Evolutionary conservation across 768 basidiomycete genomes (phyloP).

Genomic region (Thelephora ganbajun): DNA sequence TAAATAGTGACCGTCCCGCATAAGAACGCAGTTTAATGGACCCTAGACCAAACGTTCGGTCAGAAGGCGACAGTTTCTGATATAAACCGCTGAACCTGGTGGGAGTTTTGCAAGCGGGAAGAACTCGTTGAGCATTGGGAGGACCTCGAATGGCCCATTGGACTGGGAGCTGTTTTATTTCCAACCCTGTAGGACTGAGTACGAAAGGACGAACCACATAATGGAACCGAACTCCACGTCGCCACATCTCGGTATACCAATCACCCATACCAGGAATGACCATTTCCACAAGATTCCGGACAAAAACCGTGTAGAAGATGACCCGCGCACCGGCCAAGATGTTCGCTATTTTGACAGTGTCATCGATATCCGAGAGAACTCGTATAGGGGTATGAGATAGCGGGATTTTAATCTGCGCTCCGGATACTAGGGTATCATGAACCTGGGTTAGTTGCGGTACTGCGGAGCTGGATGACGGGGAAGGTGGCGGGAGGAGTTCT

Average conservation of each 20-base stretch:
- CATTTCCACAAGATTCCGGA: slow-evolving; percentile 65
- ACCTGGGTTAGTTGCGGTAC: neutral
- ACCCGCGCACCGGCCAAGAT: slow-evolving; percentile 68
- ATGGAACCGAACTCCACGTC: slow-evolving; percentile 64
- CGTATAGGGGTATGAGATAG: slow-evolving; percentile 55
- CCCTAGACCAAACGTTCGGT: slow-evolving; percentile 23
- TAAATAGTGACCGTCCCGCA: slow-evolving; percentile 70
- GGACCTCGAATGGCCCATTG: slow-evolving; percentile 77
- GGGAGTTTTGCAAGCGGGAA: slow-evolving; percentile 58
- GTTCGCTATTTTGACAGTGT: slow-evolving; percentile 75
- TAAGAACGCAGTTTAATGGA: slow-evolving; percentile 79
- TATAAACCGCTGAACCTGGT: slow-evolving; percentile 23
- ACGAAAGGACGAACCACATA: slow-evolving; percentile 56
- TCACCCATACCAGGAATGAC: slow-evolving; percentile 74
- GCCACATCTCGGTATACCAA: slow-evolving; percentile 63
- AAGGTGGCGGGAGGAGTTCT: slow-evolving; percentile 24
- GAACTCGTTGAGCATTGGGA: slow-evolving; percentile 69
- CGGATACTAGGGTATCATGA: slow-evolving; percentile 6
- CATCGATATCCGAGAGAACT: slow-evolving; percentile 88
- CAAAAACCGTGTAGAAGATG: slow-evolving; percentile 87
- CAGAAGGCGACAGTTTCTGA: slow-evolving; percentile 1
- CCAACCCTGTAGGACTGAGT: neutral
- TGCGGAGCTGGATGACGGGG: slow-evolving; percentile 18
- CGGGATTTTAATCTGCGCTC: slow-evolving; percentile 15
- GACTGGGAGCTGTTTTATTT: slow-evolving; percentile 32